Percentiles rank a stretch among this genome's conserved stretches.
Conservation (phyloP, 2,329 filamentous ascomycete species). For the Pseudogymnoascus sp. region DNA sequence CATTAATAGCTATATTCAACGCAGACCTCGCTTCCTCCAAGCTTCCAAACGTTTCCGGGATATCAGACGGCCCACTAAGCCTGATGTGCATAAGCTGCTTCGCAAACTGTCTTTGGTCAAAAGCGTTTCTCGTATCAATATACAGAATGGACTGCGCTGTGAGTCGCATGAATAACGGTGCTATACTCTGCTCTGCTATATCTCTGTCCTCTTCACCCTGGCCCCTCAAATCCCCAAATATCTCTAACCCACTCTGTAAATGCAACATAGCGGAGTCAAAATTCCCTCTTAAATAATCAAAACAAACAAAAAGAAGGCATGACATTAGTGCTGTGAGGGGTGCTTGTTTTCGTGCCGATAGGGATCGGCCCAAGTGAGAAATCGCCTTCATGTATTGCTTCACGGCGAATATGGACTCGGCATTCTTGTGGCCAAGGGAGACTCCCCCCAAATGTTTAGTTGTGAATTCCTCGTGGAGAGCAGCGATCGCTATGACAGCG, state of each 20-base stretch:
- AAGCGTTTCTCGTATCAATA: slow-evolving; percentile 20
- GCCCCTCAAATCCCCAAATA: slow-evolving; percentile 14
- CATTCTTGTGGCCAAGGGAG: neutral
- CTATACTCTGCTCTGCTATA: slow-evolving; percentile 21
- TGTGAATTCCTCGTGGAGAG: slow-evolving; percentile 25
- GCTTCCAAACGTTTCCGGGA: slow-evolving; percentile 17
- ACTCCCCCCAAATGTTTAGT: slow-evolving; percentile 12
- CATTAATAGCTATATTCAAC: slow-evolving; percentile 21
- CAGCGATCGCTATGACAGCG: slow-evolving; percentile 26
- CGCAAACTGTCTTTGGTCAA: slow-evolving; percentile 19
- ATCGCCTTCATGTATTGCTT: slow-evolving; percentile 28
- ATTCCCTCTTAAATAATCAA: slow-evolving; percentile 25
- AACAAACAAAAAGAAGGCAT: slow-evolving; percentile 26
- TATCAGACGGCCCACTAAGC: neutral
- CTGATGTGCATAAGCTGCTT: slow-evolving; percentile 16
- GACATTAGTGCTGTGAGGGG: slow-evolving; percentile 24
- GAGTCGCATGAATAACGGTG: slow-evolving; percentile 23
- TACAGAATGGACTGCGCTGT: slow-evolving; percentile 25
- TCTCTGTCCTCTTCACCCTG: slow-evolving; percentile 14
- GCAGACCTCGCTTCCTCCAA: slow-evolving; percentile 21
- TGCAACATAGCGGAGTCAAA: slow-evolving; percentile 26
- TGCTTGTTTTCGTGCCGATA: slow-evolving; percentile 20
- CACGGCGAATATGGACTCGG: slow-evolving; percentile 19
- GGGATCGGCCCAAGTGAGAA: slow-evolving; percentile 20
- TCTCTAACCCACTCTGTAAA: slow-evolving; percentile 23